These are phyloP conservation scores for Barbatosphaeria neglecta DNA, from an alignment of 495 filamentous ascomycete species.

Conservation along the genomic window DNA sequence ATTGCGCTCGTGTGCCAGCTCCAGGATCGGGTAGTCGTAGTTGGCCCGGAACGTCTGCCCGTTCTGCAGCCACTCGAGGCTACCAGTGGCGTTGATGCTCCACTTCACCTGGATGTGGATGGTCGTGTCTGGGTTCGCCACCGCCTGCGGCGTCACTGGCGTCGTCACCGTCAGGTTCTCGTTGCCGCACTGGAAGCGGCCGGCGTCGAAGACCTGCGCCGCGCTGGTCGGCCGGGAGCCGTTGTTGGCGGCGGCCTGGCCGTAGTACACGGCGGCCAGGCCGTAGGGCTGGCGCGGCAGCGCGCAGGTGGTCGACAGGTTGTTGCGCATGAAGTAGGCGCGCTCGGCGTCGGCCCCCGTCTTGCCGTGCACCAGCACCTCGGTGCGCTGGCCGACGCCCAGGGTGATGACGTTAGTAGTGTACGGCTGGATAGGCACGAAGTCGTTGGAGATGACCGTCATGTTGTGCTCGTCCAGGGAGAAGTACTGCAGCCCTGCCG, in stretches of 20 bases:
- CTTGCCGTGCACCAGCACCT: conserved; percentile 1
- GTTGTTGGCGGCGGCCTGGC: background rate
- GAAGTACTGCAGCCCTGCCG: conserved; percentile 23
- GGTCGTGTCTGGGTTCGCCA: background rate
- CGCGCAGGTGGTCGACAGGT: conserved; percentile 30
- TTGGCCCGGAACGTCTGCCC: conserved; percentile 12
- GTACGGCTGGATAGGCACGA: conserved; percentile 41
- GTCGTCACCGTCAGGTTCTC: conserved; percentile 6
- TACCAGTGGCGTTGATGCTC: conserved; percentile 19
- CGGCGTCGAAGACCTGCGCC: background rate
- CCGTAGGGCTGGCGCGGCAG: conserved; percentile 3
- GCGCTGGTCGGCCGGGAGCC: background rate
- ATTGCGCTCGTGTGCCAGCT: conserved; percentile 11
- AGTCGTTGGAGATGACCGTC: conserved; percentile 39
- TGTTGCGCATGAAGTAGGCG: conserved; percentile 45
- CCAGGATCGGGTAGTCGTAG: conserved; percentile 19
- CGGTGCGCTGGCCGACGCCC: conserved; percentile 51
- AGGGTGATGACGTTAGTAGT: conserved; percentile 35
- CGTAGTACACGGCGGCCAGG: background rate
- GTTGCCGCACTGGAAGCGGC: conserved; percentile 3
- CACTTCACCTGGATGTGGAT: conserved; percentile 15
- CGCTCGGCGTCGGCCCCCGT: conserved; percentile 33
- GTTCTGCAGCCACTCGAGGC: background rate
- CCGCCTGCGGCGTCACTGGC: background rate
- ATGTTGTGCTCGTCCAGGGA: conserved; percentile 40